A percentile compares a stretch with the other conserved stretches of the same genome.
Conservation (phyloP, 805 yeast species). For the Yarrowia sp. region DNA sequence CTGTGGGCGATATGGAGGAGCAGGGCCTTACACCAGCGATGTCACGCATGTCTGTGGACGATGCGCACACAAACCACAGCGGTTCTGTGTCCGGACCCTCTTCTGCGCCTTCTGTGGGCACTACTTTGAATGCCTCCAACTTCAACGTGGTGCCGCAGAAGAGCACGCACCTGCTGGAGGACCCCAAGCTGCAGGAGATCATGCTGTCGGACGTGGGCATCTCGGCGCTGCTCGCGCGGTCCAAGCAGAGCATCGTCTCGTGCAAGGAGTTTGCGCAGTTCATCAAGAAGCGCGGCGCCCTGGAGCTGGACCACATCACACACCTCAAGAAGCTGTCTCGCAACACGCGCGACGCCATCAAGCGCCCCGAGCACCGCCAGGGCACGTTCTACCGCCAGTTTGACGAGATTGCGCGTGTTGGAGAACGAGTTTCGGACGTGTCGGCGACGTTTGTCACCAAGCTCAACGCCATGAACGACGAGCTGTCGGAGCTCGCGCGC, state of each 20-base stretch:
- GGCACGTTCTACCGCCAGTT: slow-evolving; percentile 68
- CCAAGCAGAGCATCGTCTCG: slow-evolving; percentile 75
- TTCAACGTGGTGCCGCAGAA: slow-evolving; percentile 24
- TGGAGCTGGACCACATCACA: slow-evolving; percentile 73
- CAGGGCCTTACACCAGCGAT: slow-evolving; percentile 16
- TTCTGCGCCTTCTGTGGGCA: not conserved
- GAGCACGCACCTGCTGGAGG: slow-evolving; percentile 36
- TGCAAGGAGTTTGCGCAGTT: slow-evolving; percentile 83
- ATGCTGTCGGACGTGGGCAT: slow-evolving; percentile 53
- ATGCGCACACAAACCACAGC: not conserved
- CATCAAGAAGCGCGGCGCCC: slow-evolving; percentile 69
- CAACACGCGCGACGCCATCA: slow-evolving; percentile 51
- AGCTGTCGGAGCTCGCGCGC: slow-evolving; percentile 65
- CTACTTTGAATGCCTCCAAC: slow-evolving; percentile 18
- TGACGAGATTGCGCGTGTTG: slow-evolving; percentile 68
- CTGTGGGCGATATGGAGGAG: slow-evolving; percentile 20
- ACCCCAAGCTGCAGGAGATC: slow-evolving; percentile 39
- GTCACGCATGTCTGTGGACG: not conserved
- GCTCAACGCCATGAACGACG: slow-evolving; percentile 81
- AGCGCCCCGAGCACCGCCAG: slow-evolving; percentile 50
- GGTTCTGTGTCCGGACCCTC: slow-evolving; percentile 1
- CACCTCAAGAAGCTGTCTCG: slow-evolving; percentile 71
- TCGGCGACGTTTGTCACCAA: slow-evolving; percentile 76
- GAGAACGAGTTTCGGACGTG: slow-evolving; percentile 70
- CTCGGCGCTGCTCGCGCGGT: slow-evolving; percentile 64